Evolutionary conservation across 768 basidiomycete species (phyloP).

Genomic region (Daedalea quercina): DNA sequence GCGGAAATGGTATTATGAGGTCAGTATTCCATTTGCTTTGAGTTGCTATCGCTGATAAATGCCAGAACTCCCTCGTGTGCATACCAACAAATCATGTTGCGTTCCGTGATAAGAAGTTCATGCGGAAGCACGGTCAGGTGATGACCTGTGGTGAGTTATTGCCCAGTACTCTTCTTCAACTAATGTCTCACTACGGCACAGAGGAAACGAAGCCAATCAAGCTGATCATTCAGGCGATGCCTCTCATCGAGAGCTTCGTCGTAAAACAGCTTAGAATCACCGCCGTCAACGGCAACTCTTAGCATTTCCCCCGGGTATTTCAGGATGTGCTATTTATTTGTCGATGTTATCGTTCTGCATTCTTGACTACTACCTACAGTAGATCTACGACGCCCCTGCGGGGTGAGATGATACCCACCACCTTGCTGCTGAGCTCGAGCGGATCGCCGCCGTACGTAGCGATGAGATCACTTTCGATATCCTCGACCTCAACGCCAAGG

Average conservation of each 20-base stretch:
- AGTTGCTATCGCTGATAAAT: slow-evolving; percentile 1
- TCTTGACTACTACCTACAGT: slow-evolving; percentile 2
- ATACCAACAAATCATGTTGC: slow-evolving; percentile 59
- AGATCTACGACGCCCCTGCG: slow-evolving; percentile 15
- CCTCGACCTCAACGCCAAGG: slow-evolving; percentile 19
- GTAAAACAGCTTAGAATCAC: slow-evolving; percentile 1
- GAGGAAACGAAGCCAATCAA: slow-evolving; percentile 71
- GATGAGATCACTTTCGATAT: slow-evolving; percentile 16
- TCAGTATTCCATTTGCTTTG: slow-evolving; percentile 21
- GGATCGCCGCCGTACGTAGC: slow-evolving; percentile 26
- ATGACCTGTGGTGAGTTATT: slow-evolving; percentile 48
- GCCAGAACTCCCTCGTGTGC: slow-evolving; percentile 65
- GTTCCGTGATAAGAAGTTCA: slow-evolving; percentile 30
- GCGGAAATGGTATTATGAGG: slow-evolving; percentile 69
- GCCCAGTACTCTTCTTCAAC: background rate
- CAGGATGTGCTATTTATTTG: background rate
- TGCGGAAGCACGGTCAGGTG: slow-evolving; percentile 61
- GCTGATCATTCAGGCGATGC: slow-evolving; percentile 62
- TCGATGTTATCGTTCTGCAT: background rate
- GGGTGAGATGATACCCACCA: slow-evolving; percentile 26
- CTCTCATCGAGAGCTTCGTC: slow-evolving; percentile 55
- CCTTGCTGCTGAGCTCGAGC: slow-evolving; percentile 17
- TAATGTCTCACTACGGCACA: slow-evolving; percentile 19
- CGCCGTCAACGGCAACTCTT: background rate
- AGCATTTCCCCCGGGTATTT: background rate